A percentile compares a stretch with the other conserved stretches of the same genome.
Evolutionary conservation across 768 basidiomycete species (phyloP).

Genomic region (Kwoniella botswanensis): DNA sequence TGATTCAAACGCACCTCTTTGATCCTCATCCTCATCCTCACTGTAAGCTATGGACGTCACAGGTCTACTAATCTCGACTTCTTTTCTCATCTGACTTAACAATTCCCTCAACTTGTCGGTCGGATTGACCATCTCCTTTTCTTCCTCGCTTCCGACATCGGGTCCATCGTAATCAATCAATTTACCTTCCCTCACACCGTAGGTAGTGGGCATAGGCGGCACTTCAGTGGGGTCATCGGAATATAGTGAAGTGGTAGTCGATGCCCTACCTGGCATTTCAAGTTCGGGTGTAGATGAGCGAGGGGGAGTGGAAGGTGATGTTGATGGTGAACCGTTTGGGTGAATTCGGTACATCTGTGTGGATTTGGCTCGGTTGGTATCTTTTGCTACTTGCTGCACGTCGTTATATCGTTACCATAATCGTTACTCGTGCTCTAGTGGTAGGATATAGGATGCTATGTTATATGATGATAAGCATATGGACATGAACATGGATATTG

Average conservation of each 20-base stretch:
- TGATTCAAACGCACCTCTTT: not conserved
- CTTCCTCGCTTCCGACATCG: slow-evolving; percentile 11
- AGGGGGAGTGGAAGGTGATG: slow-evolving; percentile 19
- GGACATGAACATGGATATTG: not conserved
- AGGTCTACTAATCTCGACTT: slow-evolving; percentile 14
- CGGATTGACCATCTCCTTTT: slow-evolving; percentile 17
- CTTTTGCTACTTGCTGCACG: not conserved
- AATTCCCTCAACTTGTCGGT: slow-evolving; percentile 31
- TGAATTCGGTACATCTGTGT: slow-evolving; percentile 6
- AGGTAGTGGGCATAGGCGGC: not conserved
- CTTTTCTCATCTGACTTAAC: slow-evolving; percentile 32
- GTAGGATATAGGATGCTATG: not conserved
- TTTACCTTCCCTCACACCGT: slow-evolving; percentile 13
- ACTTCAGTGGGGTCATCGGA: slow-evolving; percentile 37
- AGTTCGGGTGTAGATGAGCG: slow-evolving; percentile 20
- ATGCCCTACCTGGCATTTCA: slow-evolving; percentile 25
- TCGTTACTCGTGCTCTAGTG: not conserved
- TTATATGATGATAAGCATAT: not conserved
- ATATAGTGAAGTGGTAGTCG: slow-evolving; percentile 23
- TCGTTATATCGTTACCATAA: slow-evolving; percentile 7
- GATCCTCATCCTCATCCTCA: not conserved
- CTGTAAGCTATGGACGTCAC: not conserved
- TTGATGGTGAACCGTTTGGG: not conserved
- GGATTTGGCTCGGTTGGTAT: not conserved
- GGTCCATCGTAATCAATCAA: slow-evolving; percentile 24